Conservation (phyloP, 768 basidiomycete species). For the Pisolithus marmoratus region DNA sequence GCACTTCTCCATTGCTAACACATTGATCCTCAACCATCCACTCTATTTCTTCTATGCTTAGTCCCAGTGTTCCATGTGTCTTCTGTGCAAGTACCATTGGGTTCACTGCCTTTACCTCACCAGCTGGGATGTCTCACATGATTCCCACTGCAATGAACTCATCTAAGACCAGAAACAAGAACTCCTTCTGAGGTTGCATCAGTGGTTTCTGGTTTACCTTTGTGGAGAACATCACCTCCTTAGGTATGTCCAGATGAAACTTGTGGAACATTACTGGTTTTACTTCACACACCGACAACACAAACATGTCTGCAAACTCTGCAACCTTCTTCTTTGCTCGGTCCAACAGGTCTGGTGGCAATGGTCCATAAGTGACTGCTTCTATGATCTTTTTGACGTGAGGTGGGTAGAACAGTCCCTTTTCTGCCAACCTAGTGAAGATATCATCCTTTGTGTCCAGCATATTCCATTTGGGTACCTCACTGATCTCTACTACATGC, state of each 20-base stretch:
- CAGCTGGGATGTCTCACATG: background rate
- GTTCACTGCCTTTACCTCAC: constrained; percentile 9
- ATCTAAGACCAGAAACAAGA: constrained; percentile 26
- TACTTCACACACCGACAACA: constrained; percentile 36
- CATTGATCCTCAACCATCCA: constrained; percentile 9
- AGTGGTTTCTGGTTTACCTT: constrained; percentile 29
- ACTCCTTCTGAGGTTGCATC: constrained; percentile 28
- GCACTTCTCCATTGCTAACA: background rate
- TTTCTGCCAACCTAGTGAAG: constrained; percentile 8
- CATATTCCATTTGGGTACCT: background rate
- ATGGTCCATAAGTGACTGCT: constrained; percentile 18
- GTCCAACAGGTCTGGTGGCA: constrained; percentile 18
- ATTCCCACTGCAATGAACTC: constrained; percentile 31
- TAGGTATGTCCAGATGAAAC: constrained; percentile 30
- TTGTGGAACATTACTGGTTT: constrained; percentile 22
- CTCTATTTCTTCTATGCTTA: constrained; percentile 4
- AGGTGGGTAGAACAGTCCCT: constrained; percentile 11
- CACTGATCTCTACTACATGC: background rate
- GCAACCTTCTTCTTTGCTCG: constrained; percentile 19
- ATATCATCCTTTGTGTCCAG: background rate
- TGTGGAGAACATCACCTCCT: constrained; percentile 22
- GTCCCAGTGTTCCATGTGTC: constrained; percentile 1
- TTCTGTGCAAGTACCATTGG: constrained; percentile 12
- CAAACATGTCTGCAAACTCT: constrained; percentile 35
- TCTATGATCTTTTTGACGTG: constrained; percentile 13